A percentile compares a stretch with the other conserved stretches of the same genome.
These are phyloP conservation scores for Copromyces sp. DNA, from an alignment of 495 filamentous ascomycete species.

Conservation along the genomic window DNA sequence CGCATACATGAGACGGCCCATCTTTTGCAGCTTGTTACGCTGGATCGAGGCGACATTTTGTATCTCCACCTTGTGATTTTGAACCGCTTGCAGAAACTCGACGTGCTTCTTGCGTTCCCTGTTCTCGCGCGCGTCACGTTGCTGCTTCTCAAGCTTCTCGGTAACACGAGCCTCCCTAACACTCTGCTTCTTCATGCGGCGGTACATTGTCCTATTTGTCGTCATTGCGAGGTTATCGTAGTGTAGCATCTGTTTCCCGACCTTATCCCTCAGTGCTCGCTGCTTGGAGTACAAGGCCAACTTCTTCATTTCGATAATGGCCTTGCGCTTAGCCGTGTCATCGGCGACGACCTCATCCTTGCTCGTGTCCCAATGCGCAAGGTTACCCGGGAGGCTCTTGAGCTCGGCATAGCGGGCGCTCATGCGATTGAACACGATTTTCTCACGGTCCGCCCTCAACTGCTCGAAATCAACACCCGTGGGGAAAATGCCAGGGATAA, in stretches of 20 bases:
- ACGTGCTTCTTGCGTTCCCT: conserved; percentile 93
- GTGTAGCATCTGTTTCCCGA: conserved; percentile 81
- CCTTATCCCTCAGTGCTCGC: conserved; percentile 68
- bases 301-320: conserved; percentile 86
- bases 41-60: conserved; percentile 23
- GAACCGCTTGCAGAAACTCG: conserved; percentile 66
- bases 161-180: conserved; percentile 94
- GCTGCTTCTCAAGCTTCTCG: conserved; percentile 97
- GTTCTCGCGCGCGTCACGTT: conserved; percentile 85
- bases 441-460: conserved; percentile 73
- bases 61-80: conserved; percentile 47
- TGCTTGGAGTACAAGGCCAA: conserved; percentile 77
- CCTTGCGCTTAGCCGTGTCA: conserved; percentile 76
- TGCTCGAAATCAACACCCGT: conserved; percentile 77
- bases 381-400: conserved; percentile 67
- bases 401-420: conserved; percentile 71
- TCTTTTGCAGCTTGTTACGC: conserved; percentile 61
- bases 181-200: conserved; percentile 92
- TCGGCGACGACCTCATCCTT: conserved; percentile 61
- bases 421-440: conserved; percentile 82
- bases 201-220: conserved; percentile 77
- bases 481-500: conserved; percentile 80
- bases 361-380: conserved; percentile 74
- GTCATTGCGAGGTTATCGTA: conserved; percentile 94
- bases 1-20: conserved; percentile 73